Conservation (phyloP, 2,329 filamentous ascomycete genomes). For the Sporothrix curviconia region DNA sequence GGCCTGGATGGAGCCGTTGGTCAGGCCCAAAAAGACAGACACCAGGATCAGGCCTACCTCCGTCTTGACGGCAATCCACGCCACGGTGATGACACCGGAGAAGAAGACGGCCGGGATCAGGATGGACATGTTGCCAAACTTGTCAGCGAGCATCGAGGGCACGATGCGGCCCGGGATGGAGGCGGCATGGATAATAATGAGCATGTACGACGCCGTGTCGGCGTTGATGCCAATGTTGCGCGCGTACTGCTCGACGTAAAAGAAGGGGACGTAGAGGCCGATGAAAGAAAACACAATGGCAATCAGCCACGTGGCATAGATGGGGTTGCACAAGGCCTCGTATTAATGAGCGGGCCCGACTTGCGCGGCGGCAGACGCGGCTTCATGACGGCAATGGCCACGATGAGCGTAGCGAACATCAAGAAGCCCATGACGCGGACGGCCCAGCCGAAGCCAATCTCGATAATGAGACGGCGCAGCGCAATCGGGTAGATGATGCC, state of each 20-base stretch:
- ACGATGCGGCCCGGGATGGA: conserved; percentile 15
- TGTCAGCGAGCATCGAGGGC: conserved; percentile 14
- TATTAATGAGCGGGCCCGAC: conserved; percentile 17
- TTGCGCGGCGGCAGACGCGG: conserved; percentile 15
- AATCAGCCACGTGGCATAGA: conserved; percentile 11
- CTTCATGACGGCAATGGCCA: conserved; percentile 14
- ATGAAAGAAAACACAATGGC: conserved; percentile 14
- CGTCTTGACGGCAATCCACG: conserved; percentile 24
- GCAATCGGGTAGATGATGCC: conserved; percentile 22
- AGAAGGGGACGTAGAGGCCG: conserved; percentile 15
- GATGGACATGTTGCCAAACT: conserved; percentile 11
- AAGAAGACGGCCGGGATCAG: conserved; percentile 10
- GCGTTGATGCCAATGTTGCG: conserved; percentile 1
- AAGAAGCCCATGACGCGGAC: conserved; percentile 19
- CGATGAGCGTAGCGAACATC: conserved; percentile 14
- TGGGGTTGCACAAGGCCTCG: conserved; percentile 12
- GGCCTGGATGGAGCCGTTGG: conserved; percentile 30
- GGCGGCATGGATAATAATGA: conserved; percentile 16
- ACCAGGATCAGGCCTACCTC: conserved; percentile 27
- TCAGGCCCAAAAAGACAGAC: conserved; percentile 28
- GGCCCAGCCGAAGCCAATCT: conserved; percentile 23
- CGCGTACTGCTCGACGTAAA: conserved; percentile 15
- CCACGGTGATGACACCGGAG: conserved; percentile 8
- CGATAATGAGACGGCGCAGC: conserved; percentile 27
- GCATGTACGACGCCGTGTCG: conserved; percentile 13